A percentile compares a stretch with the other conserved stretches of the same genome.
phyloP scores from a whole-genome alignment of 2,329 filamentous ascomycete species.

The Phymatotrichopsis omnivora region DNA sequence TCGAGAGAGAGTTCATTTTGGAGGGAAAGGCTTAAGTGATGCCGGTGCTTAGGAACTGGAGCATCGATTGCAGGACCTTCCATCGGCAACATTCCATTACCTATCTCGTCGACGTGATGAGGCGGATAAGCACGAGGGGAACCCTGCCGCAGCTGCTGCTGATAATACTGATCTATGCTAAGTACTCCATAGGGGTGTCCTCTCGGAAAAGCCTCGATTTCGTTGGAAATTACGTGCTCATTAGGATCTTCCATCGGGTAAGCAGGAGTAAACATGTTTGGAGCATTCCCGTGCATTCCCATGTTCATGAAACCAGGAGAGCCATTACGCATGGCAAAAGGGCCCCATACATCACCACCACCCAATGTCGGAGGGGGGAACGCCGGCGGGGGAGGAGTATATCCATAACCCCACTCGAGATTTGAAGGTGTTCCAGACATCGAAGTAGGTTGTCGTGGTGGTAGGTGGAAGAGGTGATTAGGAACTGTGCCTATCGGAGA shows the following conservation, averaged over 20 bases:
- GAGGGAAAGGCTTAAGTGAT: slow-evolving; percentile 30
- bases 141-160: slow-evolving; percentile 27
- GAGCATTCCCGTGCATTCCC: slow-evolving; percentile 20
- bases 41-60: slow-evolving; percentile 31
- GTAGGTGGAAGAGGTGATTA: slow-evolving; percentile 29
- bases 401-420: slow-evolving; percentile 26
- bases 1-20: slow-evolving; percentile 31
- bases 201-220: slow-evolving; percentile 15
- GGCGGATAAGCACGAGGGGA: slow-evolving; percentile 25
- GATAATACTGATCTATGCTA: slow-evolving; percentile 24
- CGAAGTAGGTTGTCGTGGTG: slow-evolving; percentile 31
- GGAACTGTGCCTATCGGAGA: slow-evolving; percentile 24
- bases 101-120: slow-evolving; percentile 17
- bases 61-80: slow-evolving; percentile 25
- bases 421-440: slow-evolving; percentile 29
- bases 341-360: slow-evolving; percentile 22
- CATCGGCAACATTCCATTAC: slow-evolving; percentile 12
- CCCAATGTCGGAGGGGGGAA: slow-evolving; percentile 26
- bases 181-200: slow-evolving; percentile 17
- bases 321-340: slow-evolving; percentile 22
- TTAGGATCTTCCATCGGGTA: slow-evolving; percentile 18
- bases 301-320: slow-evolving; percentile 21
- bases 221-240: slow-evolving; percentile 14
- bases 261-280: slow-evolving; percentile 10
- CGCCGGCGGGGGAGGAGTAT: slow-evolving; percentile 25